Conservation (phyloP, 306 rosid species). For the Glycine latifolia region DNA sequence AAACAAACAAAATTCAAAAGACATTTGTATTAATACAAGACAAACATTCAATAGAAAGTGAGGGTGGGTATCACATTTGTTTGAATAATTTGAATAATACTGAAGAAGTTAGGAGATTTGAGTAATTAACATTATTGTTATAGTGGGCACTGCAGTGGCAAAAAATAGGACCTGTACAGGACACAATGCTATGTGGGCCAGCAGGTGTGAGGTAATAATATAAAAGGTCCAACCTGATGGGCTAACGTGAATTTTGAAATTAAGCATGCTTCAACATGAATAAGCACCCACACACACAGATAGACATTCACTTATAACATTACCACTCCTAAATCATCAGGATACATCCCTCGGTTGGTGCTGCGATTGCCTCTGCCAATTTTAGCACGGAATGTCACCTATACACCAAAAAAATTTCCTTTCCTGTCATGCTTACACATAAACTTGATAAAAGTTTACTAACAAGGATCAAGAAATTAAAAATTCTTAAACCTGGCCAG, state of each 20-base stretch:
- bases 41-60: neutral
- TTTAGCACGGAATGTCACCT: conserved; percentile 99
- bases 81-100: conserved; percentile 35
- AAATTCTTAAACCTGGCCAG: conserved; percentile 79
- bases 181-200: conserved; percentile 9
- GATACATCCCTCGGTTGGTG: conserved; percentile 84
- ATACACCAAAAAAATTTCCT: conserved; percentile 30
- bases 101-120: neutral
- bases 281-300: neutral
- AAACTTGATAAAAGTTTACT: conserved; percentile 21
- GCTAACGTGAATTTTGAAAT: conserved; percentile 29
- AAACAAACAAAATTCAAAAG: neutral
- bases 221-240: conserved; percentile 32
- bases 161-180: conserved; percentile 10
- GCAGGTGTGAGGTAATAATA: conserved; percentile 23
- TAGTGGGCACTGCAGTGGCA: neutral
- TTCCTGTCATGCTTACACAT: neutral
- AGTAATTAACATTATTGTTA: conserved; percentile 11
- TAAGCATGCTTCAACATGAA: conserved; percentile 25
- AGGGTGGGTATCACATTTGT: neutral
- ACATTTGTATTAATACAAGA: neutral
- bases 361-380: conserved; percentile 77
- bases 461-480: conserved; percentile 36
- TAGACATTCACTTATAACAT: conserved; percentile 33
- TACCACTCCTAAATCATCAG: conserved; percentile 99